A percentile compares a stretch with the other conserved stretches of the same genome.
Conservation (phyloP, 2,329 filamentous ascomycete species). For the Fusarium palustre region DNA sequence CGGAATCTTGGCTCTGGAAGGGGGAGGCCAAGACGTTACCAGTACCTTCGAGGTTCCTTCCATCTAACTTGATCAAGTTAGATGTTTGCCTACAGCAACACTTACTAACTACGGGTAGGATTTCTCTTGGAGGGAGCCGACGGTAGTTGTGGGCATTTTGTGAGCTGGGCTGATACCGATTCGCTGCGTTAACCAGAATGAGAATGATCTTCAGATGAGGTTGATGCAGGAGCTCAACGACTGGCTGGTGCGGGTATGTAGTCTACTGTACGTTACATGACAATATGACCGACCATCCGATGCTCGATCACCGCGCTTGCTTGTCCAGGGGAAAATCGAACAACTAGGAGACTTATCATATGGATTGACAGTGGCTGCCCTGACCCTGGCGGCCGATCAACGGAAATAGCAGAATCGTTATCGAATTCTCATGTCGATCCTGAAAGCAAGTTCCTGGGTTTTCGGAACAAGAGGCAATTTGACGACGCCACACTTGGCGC, state of each 20-base stretch:
- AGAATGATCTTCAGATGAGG: neutral
- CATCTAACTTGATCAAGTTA: constrained; percentile 25
- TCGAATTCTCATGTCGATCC: neutral
- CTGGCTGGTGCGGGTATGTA: neutral
- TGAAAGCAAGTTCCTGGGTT: neutral
- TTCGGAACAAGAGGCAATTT: neutral
- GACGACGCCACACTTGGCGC: neutral
- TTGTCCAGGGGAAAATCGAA: constrained; percentile 1
- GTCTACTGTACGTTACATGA: neutral
- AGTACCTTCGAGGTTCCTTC: neutral
- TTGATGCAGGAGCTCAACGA: neutral
- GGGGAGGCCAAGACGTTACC: neutral
- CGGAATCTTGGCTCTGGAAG: neutral
- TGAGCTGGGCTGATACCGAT: constrained; percentile 26
- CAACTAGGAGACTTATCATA: neutral
- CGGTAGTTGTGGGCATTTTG: constrained; percentile 8
- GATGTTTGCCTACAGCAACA: neutral
- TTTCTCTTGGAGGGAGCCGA: constrained; percentile 23
- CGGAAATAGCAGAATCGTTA: neutral
- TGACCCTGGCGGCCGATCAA: neutral
- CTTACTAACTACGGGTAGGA: constrained; percentile 1
- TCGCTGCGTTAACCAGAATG: constrained; percentile 1
- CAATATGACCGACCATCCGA: constrained; percentile 5
- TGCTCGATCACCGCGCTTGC: neutral
- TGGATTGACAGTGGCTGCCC: neutral